Conservation (phyloP, 2,329 filamentous ascomycete genomes). For the Diaporthe vaccinii region DNA sequence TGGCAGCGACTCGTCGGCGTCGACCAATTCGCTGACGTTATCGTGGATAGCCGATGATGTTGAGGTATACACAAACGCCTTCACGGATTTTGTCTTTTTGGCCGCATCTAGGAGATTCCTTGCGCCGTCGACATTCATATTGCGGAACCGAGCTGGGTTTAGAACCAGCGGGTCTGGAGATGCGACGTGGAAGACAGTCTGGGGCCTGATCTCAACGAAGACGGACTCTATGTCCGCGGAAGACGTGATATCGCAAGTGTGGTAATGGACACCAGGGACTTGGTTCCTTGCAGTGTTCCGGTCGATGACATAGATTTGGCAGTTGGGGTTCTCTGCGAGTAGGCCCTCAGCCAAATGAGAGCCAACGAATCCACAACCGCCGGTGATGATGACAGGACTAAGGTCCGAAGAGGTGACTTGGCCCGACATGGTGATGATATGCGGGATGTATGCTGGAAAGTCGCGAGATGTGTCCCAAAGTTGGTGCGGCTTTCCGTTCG, state of each 20-base stretch:
- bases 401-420: constrained; percentile 23
- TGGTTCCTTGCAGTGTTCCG: constrained; percentile 37
- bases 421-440: constrained; percentile 8
- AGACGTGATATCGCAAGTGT: constrained; percentile 41
- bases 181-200: constrained; percentile 41
- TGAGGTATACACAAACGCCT: constrained; percentile 44
- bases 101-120: constrained; percentile 41
- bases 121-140: constrained; percentile 43
- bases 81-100: constrained; percentile 35
- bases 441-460: not conserved
- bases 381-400: constrained; percentile 41
- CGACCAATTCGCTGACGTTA: constrained; percentile 41
- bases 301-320: constrained; percentile 40
- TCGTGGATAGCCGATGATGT: constrained; percentile 44
- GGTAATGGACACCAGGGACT: constrained; percentile 39
- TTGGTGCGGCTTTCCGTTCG: not conserved
- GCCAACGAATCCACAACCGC: constrained; percentile 43
- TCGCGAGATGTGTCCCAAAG: not conserved
- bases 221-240: constrained; percentile 26
- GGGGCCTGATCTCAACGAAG: constrained; percentile 32
- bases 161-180: constrained; percentile 40
- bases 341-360: constrained; percentile 40
- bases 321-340: constrained; percentile 36
- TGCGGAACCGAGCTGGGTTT: constrained; percentile 40
- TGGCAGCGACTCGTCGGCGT: constrained; percentile 43